Evolutionary conservation across 1,284 basidiomycete genomes (phyloP).

Genomic region (Athelia psychrophila): DNA sequence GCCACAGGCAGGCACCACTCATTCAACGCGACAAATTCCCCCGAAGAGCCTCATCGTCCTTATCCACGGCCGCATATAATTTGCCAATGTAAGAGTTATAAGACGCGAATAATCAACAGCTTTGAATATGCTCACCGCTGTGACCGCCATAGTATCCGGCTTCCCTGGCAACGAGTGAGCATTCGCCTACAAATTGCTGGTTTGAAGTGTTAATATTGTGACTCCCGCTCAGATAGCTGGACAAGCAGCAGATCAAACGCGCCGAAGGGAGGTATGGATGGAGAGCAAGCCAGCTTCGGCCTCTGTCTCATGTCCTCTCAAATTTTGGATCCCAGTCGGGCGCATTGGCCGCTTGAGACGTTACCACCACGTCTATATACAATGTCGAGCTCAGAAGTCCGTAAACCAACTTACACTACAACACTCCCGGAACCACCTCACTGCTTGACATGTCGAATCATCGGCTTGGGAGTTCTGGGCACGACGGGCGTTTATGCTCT

Average conservation of each 20-base stretch:
- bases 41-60: constrained; percentile 25
- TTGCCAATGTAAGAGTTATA: no score
- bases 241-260: no score
- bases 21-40: constrained; percentile 27
- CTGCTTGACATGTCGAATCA: neutral
- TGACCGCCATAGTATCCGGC: neutral
- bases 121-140: neutral
- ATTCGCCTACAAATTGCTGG: no score
- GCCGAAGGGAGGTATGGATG: no score
- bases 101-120: no score
- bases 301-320: no score
- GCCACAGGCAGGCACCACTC: constrained; percentile 23
- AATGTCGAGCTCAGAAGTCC: neutral
- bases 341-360: neutral
- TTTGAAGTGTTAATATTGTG: no score
- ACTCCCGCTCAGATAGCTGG: no score
- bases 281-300: no score
- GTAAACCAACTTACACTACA: neutral
- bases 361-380: neutral
- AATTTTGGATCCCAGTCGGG: neutral
- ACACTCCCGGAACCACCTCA: neutral
- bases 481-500: neutral
- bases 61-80: no score
- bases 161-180: neutral
- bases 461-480: neutral